Base-by-base conservation (phyloP, 768 basidiomycete species). In the Phaeotremella skinneri region DNA sequence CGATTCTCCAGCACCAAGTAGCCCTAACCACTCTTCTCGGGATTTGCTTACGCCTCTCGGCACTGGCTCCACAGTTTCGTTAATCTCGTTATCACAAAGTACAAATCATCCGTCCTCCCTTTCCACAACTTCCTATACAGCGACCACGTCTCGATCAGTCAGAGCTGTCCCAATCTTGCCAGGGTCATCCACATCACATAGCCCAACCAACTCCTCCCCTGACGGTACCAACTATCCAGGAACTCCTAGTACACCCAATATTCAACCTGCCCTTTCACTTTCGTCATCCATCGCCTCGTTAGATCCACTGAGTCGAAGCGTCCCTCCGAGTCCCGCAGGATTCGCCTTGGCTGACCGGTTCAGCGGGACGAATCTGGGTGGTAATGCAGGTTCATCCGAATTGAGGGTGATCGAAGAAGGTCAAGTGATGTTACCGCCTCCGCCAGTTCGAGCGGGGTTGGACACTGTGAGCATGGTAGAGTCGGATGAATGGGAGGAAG, bases 401-500 rank as follows among this genome's bases (percentile, higher is more conserved):
- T 25, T 30, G 43, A 37, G 16, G 32, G 26, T n/a, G 32, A 23
- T 4, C 4, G 26, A 21, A 29, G 49, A 54, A 34, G 49, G 27
- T 55, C 37, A 27, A 30, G 48, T 27, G 25, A 27, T 30, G 37
- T 43, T 30, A 0, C 49, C 20, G n/a, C n/a, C n/a, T n/a, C n/a
- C n/a, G n/a, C n/a, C n/a, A n/a, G n/a, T 37, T 37, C 34, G 34
- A 37, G 34, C 34, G 34, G 34, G 34, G 32, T 29, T 13, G 39
- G 20, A 30, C 27, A 23, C 58, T 21, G 21, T 26, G 9, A 30
- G 7, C 30, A 29, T 14, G 25, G n/a, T 14, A 7, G 48, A n/a
- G 13, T 80, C 78, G 39, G 76, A 84, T 75, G 77, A 80, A 55
- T 85, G 85, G 78, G 89, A 94, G 66, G 81, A 90, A 26, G 79